Base-by-base conservation (phyloP, 1,139 yeast genomes). In the Saccharomyces hybrid region DNA sequence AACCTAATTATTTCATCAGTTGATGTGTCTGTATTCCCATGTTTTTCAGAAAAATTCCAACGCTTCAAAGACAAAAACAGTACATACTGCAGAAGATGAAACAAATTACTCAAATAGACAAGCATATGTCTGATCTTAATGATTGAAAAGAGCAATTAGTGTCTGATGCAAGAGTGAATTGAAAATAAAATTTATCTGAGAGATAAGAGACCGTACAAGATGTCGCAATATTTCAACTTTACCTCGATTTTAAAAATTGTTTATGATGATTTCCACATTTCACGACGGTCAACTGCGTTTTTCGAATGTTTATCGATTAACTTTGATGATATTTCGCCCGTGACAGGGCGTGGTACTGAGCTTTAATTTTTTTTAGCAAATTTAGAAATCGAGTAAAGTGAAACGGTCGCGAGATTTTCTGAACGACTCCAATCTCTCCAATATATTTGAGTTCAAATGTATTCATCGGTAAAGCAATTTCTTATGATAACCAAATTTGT, bases 251-350 rank as follows among this genome's bases (percentile, higher is more conserved):
- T 11, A 32, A 26, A 34, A 55, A 61, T 63, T 72, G 86, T 86
- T 84, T 79, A 90, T 90, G 97, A 88, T 86, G 95, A 85, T 76
- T 78, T 75, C 74, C 87, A 93, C 88, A 88, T 81, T 78, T 91
- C 98, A 91, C 98, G 98, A 91, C 98, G 98, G 98, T 91, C 98
- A 86, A 87, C 98, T 90, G 96, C 80, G 91, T 84, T 81, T 74
- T 78, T 80, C 79, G 78, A 68, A 74, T 80, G 85, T 83, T 81
- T 80, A 82, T 79, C 81, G 81, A 59, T 62, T 76, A 80, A 82
- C 89, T 72, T 80, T 91, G 98, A 91, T 91, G 98, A 91, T 75
- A 82, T 73, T 75, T 74, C 78, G 97, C 97, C 97, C 89, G 82
- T 91, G 97, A 91, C 98, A 86, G 88, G 97, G 97, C 97, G 90